A percentile compares a stretch with the other conserved stretches of the same genome.
Evolutionary conservation across 331 rosid genomes (phyloP).

Genomic region (Quercus phellos): DNA sequence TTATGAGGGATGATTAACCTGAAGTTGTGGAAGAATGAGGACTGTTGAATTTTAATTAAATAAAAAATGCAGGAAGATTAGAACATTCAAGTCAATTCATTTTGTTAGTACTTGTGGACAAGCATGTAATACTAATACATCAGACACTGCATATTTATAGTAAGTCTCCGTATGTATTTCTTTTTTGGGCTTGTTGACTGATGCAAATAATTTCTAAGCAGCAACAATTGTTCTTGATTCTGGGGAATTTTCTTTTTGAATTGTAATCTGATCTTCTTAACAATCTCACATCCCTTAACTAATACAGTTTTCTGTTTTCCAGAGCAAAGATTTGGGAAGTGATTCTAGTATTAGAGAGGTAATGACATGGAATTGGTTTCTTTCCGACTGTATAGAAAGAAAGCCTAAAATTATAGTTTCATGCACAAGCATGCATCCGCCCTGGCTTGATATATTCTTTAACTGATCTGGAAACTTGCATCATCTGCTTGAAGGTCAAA

Average conservation of each 20-base stretch:
- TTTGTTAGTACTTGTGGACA: background rate
- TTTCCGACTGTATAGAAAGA: constrained; percentile 1
- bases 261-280: background rate
- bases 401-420: background rate
- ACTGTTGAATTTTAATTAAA: background rate
- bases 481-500: constrained; percentile 55
- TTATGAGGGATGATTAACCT: background rate
- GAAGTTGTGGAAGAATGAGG: background rate
- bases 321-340: constrained; percentile 45
- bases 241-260: background rate
- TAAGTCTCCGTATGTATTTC: background rate
- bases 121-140: background rate
- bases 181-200: background rate
- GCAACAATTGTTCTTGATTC: background rate
- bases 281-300: constrained; percentile 8
- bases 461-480: constrained; percentile 12
- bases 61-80: background rate
- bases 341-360: constrained; percentile 64
- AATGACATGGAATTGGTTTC: constrained; percentile 16
- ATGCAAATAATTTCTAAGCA: background rate
- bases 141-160: background rate
- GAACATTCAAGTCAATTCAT: background rate
- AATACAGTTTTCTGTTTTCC: constrained; percentile 28
- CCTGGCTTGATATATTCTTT: background rate
- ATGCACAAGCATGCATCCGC: background rate